Percentiles rank a stretch among this genome's conserved stretches.
These are phyloP conservation scores for Coccomyxa sp. DNA, from an alignment of 139 green algal genomes.

Conservation along the genomic window DNA sequence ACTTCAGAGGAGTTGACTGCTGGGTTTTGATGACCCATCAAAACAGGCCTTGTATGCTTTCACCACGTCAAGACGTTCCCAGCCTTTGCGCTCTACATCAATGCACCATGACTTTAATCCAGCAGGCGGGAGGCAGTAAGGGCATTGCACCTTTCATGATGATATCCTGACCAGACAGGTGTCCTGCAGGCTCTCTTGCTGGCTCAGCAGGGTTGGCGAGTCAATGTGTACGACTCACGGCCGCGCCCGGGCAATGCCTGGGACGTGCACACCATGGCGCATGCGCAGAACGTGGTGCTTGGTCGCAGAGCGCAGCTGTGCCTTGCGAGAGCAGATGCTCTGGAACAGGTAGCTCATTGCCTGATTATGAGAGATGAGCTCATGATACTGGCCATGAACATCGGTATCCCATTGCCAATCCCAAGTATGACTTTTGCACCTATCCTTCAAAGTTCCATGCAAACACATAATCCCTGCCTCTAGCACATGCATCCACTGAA, in stretches of 20 bases:
- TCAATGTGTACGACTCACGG: not conserved
- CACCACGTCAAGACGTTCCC: too few species aligned
- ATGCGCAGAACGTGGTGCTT: not conserved
- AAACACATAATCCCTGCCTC: too few species aligned
- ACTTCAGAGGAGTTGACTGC: too few species aligned
- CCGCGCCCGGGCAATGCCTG: not conserved
- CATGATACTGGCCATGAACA: not conserved
- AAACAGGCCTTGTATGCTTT: too few species aligned
- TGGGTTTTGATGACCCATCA: too few species aligned
- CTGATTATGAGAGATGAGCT: not conserved
- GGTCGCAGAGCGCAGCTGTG: too few species aligned
- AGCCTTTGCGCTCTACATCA: too few species aligned
- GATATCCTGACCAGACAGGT: not conserved
- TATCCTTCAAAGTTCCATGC: not conserved
- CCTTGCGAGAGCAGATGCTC: not conserved
- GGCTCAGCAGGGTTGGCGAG: not conserved
- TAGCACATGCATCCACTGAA: not conserved
- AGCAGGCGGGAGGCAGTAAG: too few species aligned
- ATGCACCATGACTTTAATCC: too few species aligned
- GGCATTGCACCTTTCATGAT: too few species aligned
- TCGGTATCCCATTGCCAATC: not conserved
- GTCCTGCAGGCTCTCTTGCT: slow-evolving; percentile 2
- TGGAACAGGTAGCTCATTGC: not conserved
- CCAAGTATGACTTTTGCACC: not conserved
- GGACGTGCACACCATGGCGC: not conserved